These are phyloP conservation scores for Benincasa hispida DNA, from an alignment of 306 rosid genomes.

Conservation along the genomic window DNA sequence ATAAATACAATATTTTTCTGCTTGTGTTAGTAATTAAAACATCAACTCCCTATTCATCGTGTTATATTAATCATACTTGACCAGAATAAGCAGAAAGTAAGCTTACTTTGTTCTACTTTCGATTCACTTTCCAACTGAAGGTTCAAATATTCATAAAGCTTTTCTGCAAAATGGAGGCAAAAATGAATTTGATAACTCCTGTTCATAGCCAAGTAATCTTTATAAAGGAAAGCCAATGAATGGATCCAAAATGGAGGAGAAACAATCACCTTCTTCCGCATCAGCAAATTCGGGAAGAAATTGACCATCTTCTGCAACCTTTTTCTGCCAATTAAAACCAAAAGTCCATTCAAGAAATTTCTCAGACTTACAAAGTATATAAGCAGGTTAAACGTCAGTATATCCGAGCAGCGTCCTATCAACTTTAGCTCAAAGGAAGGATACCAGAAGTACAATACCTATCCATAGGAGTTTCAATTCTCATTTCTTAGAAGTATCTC, in stretches of 20 bases:
- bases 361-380: neutral
- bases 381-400: neutral
- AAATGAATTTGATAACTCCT: neutral
- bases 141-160: slow-evolving; percentile 51
- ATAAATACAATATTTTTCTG: neutral
- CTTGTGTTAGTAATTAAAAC: neutral
- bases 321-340: slow-evolving; percentile 21
- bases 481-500: neutral
- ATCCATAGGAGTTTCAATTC: neutral
- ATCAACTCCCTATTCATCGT: neutral
- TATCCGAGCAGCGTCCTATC: neutral
- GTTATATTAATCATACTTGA: neutral
- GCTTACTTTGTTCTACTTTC: slow-evolving; percentile 49
- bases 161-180: slow-evolving; percentile 32
- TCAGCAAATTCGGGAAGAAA: slow-evolving; percentile 76
- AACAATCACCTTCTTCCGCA: slow-evolving; percentile 54
- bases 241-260: slow-evolving; percentile 4
- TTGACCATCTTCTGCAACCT: slow-evolving; percentile 45
- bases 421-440: neutral
- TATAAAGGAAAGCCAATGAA: neutral
- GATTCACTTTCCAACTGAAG: slow-evolving; percentile 56
- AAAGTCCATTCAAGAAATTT: neutral
- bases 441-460: neutral
- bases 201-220: neutral
- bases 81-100: slow-evolving; percentile 5